Evolutionary conservation across 106 monocot species (phyloP), one percentile per base, ranked within the genome.

Genomic region (Gastrodia elata): DNA sequence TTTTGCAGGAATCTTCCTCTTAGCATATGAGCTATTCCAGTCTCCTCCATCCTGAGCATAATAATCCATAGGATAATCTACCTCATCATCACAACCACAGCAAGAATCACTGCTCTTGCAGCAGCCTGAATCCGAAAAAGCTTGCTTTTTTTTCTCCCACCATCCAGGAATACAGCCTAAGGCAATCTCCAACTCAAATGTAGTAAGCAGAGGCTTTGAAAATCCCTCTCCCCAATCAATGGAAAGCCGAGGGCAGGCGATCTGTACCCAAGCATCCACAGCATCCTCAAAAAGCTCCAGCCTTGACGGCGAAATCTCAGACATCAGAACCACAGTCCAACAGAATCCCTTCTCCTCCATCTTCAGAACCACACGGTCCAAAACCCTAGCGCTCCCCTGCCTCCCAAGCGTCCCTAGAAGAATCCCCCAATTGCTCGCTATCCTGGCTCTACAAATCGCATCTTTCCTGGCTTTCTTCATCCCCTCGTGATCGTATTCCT

Each of bases 141-240:
- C 34, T 28, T 81, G 70, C 32, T 64, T 70, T 65, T 39, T 41
- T 64, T 72, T 91, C 82, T 98, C 93, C 98, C 98, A 98, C 98
- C 98, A 98, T 35, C 98, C 91, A 6, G 82, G 82, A 56, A 93
- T 52, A 58, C 75, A 80, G 14, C 93, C 98, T 70, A 98, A 44
- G 9, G 91, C 90, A 56, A 98, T 83, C 76, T 98, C 98, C 69
- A 93, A 73, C 78, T 98, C 98, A 73, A 98, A 98, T 18, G 98
- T 91, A 0, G 93, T 98, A 68, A 98, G 76, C 38, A 98, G 11
- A 5, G 98, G 98, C 75, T 81, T 98, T 52, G 68, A 68, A 76
- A 98, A 98, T 28, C 91, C 98, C 76, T 98, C 98, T 0, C 93
- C 93, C 98, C 98, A 98, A 77, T 98, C 97, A 20, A 98, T 98